Base-by-base conservation (phyloP, 2,329 filamentous ascomycete species). In the Microdochium trichocladiopsis region DNA sequence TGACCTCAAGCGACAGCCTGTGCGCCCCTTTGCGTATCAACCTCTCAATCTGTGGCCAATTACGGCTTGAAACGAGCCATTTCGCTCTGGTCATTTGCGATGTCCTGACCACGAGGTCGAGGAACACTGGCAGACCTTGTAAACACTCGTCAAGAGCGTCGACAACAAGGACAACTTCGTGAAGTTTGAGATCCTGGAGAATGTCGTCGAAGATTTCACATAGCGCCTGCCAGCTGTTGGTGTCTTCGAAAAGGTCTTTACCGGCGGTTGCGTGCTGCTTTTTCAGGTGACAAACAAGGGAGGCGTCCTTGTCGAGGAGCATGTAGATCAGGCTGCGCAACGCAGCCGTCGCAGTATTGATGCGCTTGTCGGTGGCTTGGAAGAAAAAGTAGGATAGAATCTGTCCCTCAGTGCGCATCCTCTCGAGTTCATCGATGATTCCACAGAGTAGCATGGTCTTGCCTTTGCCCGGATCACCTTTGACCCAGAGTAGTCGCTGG, bases 231-330 rank as follows among this genome's bases (percentile, higher is more conserved):
- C n/a, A 43, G 37, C 16, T 22, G n/a, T 18, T 6, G n/a, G 8
- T 6, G 21, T n/a, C 14, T 43, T 66, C 51, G 52, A 76, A 77
- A 0, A 70, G 53, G 2, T 51, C 21, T 51, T 59, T 58, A 2
- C 68, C 68, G 1, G 54, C 52, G 4, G 48, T 5, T 10, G 71
- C 60, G 51, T 72, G 70, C 41, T 63, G 53, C 23, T 63, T 56
- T 6, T 52, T 60, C 3, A 74, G 14, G 52, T 75, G 61, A 1
- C 55, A 57, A 23, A 70, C 51, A 1, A 77, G 65, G 1, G 54
- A 62, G 28, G 28, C 28, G 28, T 33, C 28, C 28, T 33, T 33
- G 14, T 33, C 28, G 28, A 33, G 28, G 28, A 14, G 28, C 28
- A 33, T 33, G 28, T 33, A 33, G n/a, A n/a, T n/a, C n/a, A n/a